These are phyloP conservation scores for Ustilago trichophora DNA, from an alignment of 1,284 basidiomycete species.

Conservation along the genomic window DNA sequence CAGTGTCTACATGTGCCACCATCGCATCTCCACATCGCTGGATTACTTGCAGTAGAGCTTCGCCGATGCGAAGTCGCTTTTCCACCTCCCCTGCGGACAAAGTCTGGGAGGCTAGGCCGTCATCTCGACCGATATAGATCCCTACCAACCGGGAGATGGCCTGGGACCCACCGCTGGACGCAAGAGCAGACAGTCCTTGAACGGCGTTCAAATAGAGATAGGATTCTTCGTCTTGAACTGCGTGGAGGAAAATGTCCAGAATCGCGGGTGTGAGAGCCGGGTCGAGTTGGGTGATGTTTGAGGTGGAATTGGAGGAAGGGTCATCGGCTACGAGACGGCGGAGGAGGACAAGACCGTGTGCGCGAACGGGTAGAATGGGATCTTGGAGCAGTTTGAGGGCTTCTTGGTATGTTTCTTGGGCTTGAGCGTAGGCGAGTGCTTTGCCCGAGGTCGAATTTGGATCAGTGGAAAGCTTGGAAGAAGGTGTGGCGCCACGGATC, in stretches of 20 bases:
- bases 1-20: conserved; percentile 68
- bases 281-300: conserved; percentile 29
- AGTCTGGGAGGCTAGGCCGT: conserved; percentile 11
- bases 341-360: conserved; percentile 75
- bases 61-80: conserved; percentile 81
- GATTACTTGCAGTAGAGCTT: conserved; percentile 83
- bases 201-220: conserved; percentile 94
- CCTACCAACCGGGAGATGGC: conserved; percentile 46
- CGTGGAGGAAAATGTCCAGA: conserved; percentile 84
- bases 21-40: conserved; percentile 78
- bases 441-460: conserved; percentile 48
- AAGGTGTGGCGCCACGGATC: conserved; percentile 4
- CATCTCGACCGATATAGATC: conserved; percentile 54
- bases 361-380: conserved; percentile 91
- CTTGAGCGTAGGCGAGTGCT: conserved; percentile 55
- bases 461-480: background rate
- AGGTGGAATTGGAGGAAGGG: too few species aligned
- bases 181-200: conserved; percentile 78
- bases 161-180: conserved; percentile 30
- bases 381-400: conserved; percentile 89
- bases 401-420: conserved; percentile 75
- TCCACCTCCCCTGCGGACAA: conserved; percentile 75
- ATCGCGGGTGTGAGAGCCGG: conserved; percentile 77
- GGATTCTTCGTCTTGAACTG: conserved; percentile 89
- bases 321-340: conserved; percentile 53